These are phyloP conservation scores for Carex sylvatica DNA, from an alignment of 202 grass and related monocot genomes.

Conservation along the genomic window DNA sequence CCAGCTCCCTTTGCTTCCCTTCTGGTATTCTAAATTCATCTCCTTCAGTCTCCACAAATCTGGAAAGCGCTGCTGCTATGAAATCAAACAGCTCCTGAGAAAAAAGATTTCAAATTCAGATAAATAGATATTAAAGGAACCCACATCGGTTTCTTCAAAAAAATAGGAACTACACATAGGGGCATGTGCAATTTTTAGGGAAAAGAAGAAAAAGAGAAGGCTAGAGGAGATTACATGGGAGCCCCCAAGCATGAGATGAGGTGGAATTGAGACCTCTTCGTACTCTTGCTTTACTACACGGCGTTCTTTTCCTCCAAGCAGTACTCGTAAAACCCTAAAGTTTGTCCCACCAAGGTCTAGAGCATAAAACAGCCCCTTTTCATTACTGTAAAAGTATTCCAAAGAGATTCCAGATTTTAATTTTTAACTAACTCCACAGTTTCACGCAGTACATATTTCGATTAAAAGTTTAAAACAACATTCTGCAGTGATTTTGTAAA, in stretches of 20 bases:
- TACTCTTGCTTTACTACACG: slow-evolving; percentile 67
- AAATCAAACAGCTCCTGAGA: slow-evolving; percentile 87
- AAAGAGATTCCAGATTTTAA: not conserved
- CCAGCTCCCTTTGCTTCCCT: slow-evolving; percentile 69
- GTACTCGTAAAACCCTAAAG: slow-evolving; percentile 65
- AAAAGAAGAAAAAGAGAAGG: not conserved
- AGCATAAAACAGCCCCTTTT: slow-evolving; percentile 75
- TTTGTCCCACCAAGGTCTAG: slow-evolving; percentile 96
- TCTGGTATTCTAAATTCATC: slow-evolving; percentile 60
- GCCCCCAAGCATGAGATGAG: slow-evolving; percentile 62
- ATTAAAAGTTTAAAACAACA: not conserved
- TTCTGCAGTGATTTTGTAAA: not conserved
- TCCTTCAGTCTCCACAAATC: slow-evolving; percentile 68
- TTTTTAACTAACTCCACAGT: not conserved
- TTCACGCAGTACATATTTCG: not conserved
- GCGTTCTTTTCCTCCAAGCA: slow-evolving; percentile 63
- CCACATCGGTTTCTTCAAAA: no score
- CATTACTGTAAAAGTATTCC: slow-evolving; percentile 36
- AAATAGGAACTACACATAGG: not conserved
- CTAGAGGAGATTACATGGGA: slow-evolving; percentile 44
- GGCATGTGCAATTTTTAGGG: not conserved
- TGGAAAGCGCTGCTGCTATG: slow-evolving; percentile 58
- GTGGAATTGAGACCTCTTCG: slow-evolving; percentile 64
- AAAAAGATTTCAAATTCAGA: not conserved
- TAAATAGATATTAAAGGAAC: not conserved